Conservation (phyloP, 179 eudicot genomes). For the Heliamphora pulchella region DNA sequence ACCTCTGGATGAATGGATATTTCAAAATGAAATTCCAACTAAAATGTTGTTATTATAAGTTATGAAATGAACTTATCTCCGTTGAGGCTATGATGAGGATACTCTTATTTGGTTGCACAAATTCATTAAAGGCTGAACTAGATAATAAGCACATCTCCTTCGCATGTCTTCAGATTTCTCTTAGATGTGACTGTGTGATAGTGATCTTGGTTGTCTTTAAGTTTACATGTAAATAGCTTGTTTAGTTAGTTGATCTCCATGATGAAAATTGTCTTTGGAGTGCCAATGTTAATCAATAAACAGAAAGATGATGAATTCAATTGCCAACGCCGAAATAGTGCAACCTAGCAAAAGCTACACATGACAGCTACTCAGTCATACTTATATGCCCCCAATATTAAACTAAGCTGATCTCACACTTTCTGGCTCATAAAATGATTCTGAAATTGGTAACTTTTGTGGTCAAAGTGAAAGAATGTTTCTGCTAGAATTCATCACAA, state of each 20-base stretch:
- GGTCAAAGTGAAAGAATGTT: not conserved
- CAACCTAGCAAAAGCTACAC: not conserved
- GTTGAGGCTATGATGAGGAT: not conserved
- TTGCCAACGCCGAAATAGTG: not conserved
- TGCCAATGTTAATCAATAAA: not conserved
- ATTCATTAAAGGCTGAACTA: not conserved
- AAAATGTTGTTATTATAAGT: not conserved
- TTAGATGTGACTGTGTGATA: not conserved
- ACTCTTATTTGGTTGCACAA: not conserved
- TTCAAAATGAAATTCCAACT: not conserved
- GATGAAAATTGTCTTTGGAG: not conserved
- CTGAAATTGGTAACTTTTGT: not conserved
- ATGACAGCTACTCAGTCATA: too few relatives aligned
- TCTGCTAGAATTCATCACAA: not conserved
- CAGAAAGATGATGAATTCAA: not conserved
- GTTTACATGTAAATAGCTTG: not conserved
- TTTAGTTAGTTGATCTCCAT: constrained; percentile 2
- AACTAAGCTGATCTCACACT: not conserved
- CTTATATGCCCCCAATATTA: not conserved
- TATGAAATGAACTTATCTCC: not conserved
- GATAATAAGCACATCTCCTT: not conserved
- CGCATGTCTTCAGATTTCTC: not conserved
- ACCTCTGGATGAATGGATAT: not conserved
- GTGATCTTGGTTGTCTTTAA: not conserved
- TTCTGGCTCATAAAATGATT: not conserved